These are phyloP conservation scores for Periconia sp. DNA, from an alignment of 2,329 filamentous ascomycete species.

Conservation along the genomic window DNA sequence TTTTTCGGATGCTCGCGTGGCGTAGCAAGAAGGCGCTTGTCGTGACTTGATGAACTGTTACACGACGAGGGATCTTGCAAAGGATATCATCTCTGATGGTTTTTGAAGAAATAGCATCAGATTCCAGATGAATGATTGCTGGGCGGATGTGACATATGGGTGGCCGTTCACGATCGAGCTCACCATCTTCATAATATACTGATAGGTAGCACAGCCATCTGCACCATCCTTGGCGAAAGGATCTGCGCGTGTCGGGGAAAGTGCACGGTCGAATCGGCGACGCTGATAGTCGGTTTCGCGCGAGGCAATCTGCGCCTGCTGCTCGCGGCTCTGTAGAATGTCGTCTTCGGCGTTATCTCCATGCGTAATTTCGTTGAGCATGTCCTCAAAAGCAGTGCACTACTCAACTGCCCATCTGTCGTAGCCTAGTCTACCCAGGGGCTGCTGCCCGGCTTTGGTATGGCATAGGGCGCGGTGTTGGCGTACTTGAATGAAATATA, in stretches of 20 bases:
- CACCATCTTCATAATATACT: slow-evolving; percentile 86
- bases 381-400: slow-evolving; percentile 88
- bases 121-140: too few relatives aligned
- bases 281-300: slow-evolving; percentile 98
- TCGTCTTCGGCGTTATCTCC: slow-evolving; percentile 93
- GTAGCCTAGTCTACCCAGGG: too few relatives aligned
- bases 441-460: too few relatives aligned
- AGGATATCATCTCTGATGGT: too few relatives aligned
- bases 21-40: too few relatives aligned
- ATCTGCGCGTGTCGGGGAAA: slow-evolving; percentile 84
- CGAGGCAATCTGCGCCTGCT: slow-evolving; percentile 86
- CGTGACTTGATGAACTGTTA: too few relatives aligned
- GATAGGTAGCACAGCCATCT: slow-evolving; percentile 78
- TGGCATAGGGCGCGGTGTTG: too few relatives aligned
- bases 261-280: slow-evolving; percentile 78
- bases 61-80: too few relatives aligned
- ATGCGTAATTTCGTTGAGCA: slow-evolving; percentile 91
- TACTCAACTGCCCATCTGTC: slow-evolving; percentile 84
- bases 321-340: slow-evolving; percentile 80
- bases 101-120: too few relatives aligned
- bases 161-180: slow-evolving; percentile 90
- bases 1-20: too few relatives aligned
- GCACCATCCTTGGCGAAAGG: slow-evolving; percentile 77
- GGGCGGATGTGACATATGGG: too few relatives aligned
- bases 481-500: too few relatives aligned